phyloP scores from a whole-genome alignment of 2,329 filamentous ascomycete genomes.

The Saccharata proteae region DNA sequence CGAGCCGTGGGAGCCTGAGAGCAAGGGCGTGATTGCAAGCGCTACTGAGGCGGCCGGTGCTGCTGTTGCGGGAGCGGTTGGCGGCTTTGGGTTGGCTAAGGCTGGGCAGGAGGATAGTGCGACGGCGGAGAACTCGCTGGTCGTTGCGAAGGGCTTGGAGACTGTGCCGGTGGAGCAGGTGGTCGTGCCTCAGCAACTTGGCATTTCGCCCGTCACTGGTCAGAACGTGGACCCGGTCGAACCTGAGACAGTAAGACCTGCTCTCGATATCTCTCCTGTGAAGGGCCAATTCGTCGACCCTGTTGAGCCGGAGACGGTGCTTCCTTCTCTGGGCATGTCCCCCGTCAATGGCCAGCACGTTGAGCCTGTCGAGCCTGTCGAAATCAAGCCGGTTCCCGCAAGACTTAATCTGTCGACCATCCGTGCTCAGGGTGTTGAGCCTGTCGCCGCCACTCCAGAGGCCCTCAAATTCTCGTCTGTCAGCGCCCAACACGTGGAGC shows the following conservation, averaged over 20 bases:
- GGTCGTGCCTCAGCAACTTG: slow-evolving; percentile 11
- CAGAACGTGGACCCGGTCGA: slow-evolving; percentile 17
- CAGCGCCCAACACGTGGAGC: no score
- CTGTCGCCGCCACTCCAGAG: slow-evolving; percentile 3
- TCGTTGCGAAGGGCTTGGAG: background rate
- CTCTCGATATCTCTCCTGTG: slow-evolving; percentile 5
- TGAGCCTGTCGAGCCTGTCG: slow-evolving; percentile 5
- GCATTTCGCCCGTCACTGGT: slow-evolving; percentile 18
- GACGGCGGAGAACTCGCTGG: no score
- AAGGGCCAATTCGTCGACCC: slow-evolving; percentile 6
- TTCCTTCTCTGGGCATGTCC: slow-evolving; percentile 4
- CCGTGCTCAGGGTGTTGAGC: slow-evolving; percentile 4
- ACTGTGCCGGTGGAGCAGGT: background rate
- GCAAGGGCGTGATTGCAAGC: slow-evolving; percentile 13
- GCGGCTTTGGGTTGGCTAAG: slow-evolving; percentile 12
- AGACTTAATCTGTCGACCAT: slow-evolving; percentile 7
- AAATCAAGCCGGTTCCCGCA: slow-evolving; percentile 3
- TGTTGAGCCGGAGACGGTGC: slow-evolving; percentile 5
- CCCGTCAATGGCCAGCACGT: slow-evolving; percentile 6
- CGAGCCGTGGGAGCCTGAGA: slow-evolving; percentile 40
- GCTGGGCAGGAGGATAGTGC: slow-evolving; percentile 2
- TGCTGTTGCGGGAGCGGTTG: slow-evolving; percentile 12
- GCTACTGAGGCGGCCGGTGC: slow-evolving; percentile 12
- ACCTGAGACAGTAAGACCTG: no score
- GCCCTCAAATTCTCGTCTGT: slow-evolving; percentile 4